Evolutionary conservation across 805 yeast species (phyloP), one percentile per base, ranked within the genome.

Genomic region (Spathaspora girioi): DNA sequence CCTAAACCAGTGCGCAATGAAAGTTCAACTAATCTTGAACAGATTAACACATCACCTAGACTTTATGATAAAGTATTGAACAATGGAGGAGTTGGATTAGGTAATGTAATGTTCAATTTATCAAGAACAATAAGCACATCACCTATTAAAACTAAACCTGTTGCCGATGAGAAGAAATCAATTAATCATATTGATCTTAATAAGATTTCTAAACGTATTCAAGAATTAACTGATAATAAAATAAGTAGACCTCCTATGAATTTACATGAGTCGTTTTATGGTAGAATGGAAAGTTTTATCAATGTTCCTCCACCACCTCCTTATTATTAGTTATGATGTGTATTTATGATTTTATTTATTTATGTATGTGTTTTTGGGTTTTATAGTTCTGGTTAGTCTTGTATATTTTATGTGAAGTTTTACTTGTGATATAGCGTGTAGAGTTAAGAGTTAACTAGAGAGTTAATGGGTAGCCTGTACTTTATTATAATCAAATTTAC

Each of bases 31-130:
- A 44, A 48, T 26, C 43, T 48, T 27, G 26, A 23, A 4, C 42
- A 55, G 46, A 63, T 56, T 17, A 35, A 35, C 26, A 23, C 26
- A 23, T 35, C 56, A 41, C 60, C 60, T 41, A 61, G 59, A 19
- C 56, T 63, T 44, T 62, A 67, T 40, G 54, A 51, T 42, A 48
- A 48, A 26, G 32, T 47, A 8, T 29, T 42, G 15, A 41, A 15
- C 14, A 46, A 46, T 27, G 51, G 51, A 11, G 44, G 47, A 12
- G 70, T 73, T 12, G 78, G 78, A 1, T 62, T 74, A 46, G 76
- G 78, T 6, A 71, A 67, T 54, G 35, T 44, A 14, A 64, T 66
- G 42, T 68, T 65, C 53, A 64, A 67, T 43, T 68, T 65, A 63
- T 60, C 19, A 55, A 58, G 31, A 57, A 64, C 43, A 8, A 44